Percentiles rank a stretch among this genome's conserved stretches.
Conservation (phyloP, 163 green algal genomes). For the Scenedesmus sp. region DNA sequence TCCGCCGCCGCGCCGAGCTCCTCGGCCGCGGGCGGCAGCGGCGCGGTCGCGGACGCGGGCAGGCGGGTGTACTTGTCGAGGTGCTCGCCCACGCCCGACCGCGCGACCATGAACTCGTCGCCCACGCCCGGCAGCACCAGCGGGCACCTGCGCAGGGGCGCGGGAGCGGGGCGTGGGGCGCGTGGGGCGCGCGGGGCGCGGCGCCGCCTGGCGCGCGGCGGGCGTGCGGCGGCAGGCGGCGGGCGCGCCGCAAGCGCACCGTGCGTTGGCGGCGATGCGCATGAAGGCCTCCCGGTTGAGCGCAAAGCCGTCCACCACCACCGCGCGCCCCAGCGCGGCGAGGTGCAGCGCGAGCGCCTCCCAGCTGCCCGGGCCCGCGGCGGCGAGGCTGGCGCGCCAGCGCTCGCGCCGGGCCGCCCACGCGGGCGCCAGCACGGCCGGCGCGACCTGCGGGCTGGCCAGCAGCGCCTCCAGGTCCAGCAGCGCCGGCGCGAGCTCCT, state of each 20-base stretch:
- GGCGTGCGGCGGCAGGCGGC: neutral
- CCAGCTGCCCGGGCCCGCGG: neutral
- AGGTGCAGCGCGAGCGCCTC: slow-evolving; percentile 32
- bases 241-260: neutral
- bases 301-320: neutral
- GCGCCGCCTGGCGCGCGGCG: neutral
- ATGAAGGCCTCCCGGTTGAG: slow-evolving; percentile 26
- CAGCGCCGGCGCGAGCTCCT: neutral
- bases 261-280: neutral
- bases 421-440: neutral
- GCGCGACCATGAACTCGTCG: slow-evolving; percentile 10
- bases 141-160: slow-evolving; percentile 26
- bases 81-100: slow-evolving; percentile 22
- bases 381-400: slow-evolving; percentile 9
- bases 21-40: slow-evolving; percentile 23
- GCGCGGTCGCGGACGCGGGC: slow-evolving; percentile 21
- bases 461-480: slow-evolving; percentile 2
- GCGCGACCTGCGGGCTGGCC: neutral
- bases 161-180: too few species aligned
- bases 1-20: slow-evolving; percentile 15
- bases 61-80: slow-evolving; percentile 33
- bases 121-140: slow-evolving; percentile 23
- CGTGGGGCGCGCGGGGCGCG: too few species aligned
- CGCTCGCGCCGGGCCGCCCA: neutral
- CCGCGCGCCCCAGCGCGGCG: slow-evolving; percentile 8